Percentiles rank a stretch among this genome's conserved stretches.
Evolutionary conservation across 2,329 filamentous ascomycete species (phyloP).

Genomic region (Niveomyces coronatus): DNA sequence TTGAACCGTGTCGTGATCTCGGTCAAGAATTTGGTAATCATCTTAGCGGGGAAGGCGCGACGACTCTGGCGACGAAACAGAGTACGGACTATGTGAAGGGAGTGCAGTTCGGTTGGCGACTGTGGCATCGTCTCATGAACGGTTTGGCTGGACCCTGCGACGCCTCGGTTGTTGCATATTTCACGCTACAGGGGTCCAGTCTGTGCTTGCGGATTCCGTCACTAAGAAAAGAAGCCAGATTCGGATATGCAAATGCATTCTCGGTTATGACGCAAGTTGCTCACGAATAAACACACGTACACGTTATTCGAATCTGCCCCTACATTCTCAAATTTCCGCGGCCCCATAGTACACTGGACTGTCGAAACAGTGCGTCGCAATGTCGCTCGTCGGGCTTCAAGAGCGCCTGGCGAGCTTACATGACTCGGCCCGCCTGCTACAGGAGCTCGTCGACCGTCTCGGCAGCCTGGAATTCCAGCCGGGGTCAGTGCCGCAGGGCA

Average conservation of each 20-base stretch:
- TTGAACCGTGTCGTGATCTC: slow-evolving; percentile 82
- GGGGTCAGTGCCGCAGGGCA: slow-evolving; percentile 42
- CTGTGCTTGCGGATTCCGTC: slow-evolving; percentile 3
- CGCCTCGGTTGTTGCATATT: slow-evolving; percentile 8
- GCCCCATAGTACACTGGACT: no score
- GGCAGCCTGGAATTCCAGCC: slow-evolving; percentile 48
- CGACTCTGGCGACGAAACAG: not conserved
- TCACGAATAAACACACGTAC: not conserved
- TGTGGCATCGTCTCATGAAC: not conserved
- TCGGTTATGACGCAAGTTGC: not conserved
- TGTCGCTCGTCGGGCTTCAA: slow-evolving; percentile 52
- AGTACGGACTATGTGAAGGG: not conserved
- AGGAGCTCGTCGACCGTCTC: slow-evolving; percentile 49
- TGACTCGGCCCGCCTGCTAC: slow-evolving; percentile 49
- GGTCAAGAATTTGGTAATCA: slow-evolving; percentile 83
- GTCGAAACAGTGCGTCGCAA: no score
- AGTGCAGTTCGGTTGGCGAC: not conserved
- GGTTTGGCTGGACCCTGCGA: not conserved
- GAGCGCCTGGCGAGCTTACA: slow-evolving; percentile 49
- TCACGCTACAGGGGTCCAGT: slow-evolving; percentile 1
- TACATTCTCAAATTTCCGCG: slow-evolving; percentile 4
- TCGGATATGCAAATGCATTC: not conserved
- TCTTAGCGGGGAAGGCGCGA: slow-evolving; percentile 36
- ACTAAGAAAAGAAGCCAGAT: slow-evolving; percentile 4
- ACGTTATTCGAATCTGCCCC: no score